Evolutionary conservation across 2,329 filamentous ascomycete species (phyloP).

Genomic region (Sphaerulina musiva): DNA sequence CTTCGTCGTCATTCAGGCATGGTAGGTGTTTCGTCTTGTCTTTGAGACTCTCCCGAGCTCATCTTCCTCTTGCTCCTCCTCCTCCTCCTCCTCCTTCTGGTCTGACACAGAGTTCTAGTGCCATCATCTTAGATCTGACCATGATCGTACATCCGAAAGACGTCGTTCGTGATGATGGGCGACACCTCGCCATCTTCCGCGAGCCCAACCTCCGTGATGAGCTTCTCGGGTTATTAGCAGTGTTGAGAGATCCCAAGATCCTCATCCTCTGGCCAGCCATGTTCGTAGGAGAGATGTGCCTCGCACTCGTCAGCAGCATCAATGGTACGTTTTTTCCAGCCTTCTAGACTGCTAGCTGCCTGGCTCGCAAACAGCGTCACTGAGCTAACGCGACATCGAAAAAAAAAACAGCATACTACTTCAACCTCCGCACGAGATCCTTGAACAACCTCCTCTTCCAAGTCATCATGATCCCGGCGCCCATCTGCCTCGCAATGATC

Average conservation of each 20-base stretch:
- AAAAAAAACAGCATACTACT: conserved; percentile 6
- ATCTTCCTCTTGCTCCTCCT: neutral
- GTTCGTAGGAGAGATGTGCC: conserved; percentile 18
- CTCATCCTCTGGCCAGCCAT: conserved; percentile 18
- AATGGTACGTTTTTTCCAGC: neutral
- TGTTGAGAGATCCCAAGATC: conserved; percentile 16
- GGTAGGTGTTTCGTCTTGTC: neutral
- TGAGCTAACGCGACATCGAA: neutral
- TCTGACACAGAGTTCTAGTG: neutral
- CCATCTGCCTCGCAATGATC: conserved; percentile 11
- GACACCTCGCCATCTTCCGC: conserved; percentile 11
- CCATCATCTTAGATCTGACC: conserved; percentile 11
- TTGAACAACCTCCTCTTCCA: conserved; percentile 17
- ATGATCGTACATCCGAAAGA: conserved; percentile 11
- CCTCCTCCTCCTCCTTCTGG: neutral
- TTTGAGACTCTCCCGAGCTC: no score
- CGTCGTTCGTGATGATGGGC: conserved; percentile 16
- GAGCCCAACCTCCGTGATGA: conserved; percentile 1
- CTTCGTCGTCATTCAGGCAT: neutral
- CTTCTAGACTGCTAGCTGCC: neutral
- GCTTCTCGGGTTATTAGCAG: conserved; percentile 8
- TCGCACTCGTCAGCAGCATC: conserved; percentile 20
- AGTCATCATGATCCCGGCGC: conserved; percentile 14
- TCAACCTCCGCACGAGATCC: conserved; percentile 15
- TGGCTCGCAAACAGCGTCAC: no score